Conservation (phyloP, 495 filamentous ascomycete species). For the Neurospora sp. region DNA sequence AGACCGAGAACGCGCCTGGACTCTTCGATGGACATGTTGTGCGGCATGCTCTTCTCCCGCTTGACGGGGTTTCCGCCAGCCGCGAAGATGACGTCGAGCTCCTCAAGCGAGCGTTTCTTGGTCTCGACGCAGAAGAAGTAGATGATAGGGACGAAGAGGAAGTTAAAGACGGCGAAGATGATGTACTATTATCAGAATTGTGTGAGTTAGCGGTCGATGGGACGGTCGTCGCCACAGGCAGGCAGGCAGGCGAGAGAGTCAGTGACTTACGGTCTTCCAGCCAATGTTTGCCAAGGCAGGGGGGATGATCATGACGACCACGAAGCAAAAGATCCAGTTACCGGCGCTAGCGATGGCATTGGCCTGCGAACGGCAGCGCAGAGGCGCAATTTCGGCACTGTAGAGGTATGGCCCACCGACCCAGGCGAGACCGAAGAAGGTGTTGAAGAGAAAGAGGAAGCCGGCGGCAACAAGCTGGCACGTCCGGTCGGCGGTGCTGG, state of each 20-base stretch:
- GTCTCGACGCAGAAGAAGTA: background rate
- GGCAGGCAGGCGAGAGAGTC: no score
- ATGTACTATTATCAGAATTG: background rate
- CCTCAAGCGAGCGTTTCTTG: background rate
- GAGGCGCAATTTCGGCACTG: background rate
- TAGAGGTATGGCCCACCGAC: background rate
- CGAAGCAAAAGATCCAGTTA: background rate
- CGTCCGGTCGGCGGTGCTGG: background rate
- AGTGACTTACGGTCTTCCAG: background rate
- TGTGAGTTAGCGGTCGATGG: background rate
- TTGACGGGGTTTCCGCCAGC: background rate
- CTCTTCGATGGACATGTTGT: background rate
- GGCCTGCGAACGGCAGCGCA: background rate
- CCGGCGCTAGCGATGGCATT: background rate
- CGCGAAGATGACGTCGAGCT: background rate
- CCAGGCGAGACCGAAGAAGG: background rate
- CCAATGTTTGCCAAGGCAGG: background rate
- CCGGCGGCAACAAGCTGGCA: background rate
- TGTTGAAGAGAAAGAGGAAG: background rate
- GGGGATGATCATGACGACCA: background rate
- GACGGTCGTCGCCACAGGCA: no score
- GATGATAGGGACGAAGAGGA: background rate
- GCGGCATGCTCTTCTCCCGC: background rate
- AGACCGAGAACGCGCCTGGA: background rate
- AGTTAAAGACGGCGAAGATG: background rate